A percentile compares a stretch with the other conserved stretches of the same genome.
Conservation (phyloP, 306 rosid species). For the Ziziphus jujuba region DNA sequence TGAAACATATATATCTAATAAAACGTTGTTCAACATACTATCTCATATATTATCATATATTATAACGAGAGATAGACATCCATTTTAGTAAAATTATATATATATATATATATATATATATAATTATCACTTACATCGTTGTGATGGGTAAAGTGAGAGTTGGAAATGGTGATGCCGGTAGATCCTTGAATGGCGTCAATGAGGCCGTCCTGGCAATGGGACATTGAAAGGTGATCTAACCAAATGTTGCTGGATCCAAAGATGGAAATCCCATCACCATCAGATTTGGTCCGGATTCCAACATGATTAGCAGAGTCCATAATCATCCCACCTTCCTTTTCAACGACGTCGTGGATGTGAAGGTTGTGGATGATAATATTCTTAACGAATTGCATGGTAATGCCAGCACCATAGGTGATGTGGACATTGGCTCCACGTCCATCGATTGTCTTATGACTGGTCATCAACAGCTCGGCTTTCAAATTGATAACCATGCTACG, state of each 20-base stretch:
- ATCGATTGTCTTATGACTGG: constrained; percentile 79
- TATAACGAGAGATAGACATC: too few relatives aligned
- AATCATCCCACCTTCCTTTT: constrained; percentile 53
- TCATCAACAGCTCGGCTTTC: constrained; percentile 50
- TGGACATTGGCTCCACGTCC: constrained; percentile 72
- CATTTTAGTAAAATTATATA: too few relatives aligned
- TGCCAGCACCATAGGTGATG: constrained; percentile 58
- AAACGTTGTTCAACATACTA: too few relatives aligned
- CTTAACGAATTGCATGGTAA: constrained; percentile 46
- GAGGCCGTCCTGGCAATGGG: constrained; percentile 64
- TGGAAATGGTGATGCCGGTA: constrained; percentile 76
- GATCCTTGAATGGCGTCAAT: constrained; percentile 68
- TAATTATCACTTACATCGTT: constrained; percentile 38
- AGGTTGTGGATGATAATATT: constrained; percentile 72
- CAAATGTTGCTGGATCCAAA: constrained; percentile 70
- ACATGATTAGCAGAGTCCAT: constrained; percentile 53
- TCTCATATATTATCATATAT: too few relatives aligned
- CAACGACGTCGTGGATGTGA: constrained; percentile 34
- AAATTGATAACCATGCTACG: constrained; percentile 60
- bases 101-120: not conserved
- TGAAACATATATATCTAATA: too few relatives aligned
- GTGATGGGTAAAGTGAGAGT: constrained; percentile 64
- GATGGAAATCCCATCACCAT: constrained; percentile 77
- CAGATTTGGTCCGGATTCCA: constrained; percentile 48
- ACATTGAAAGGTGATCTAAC: constrained; percentile 79